These are phyloP conservation scores for Lentinula edodes DNA, from an alignment of 768 basidiomycete genomes.

Conservation along the genomic window DNA sequence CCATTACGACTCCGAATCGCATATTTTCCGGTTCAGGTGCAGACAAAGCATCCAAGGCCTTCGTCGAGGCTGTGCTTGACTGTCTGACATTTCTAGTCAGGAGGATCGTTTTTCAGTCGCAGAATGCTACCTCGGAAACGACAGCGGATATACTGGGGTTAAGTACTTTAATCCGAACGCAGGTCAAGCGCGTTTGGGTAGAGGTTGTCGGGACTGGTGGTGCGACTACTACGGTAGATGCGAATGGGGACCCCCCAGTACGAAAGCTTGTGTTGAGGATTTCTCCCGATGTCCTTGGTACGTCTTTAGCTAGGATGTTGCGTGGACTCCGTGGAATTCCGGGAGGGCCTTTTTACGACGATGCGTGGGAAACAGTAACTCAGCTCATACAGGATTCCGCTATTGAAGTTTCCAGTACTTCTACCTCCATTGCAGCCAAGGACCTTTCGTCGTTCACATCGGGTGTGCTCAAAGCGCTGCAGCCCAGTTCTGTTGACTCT, in stretches of 20 bases:
- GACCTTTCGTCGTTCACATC: not conserved
- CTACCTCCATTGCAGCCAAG: not conserved
- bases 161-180: not conserved
- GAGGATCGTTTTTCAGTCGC: slow-evolving; percentile 20
- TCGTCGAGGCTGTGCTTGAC: slow-evolving; percentile 67
- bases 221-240: not conserved
- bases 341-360: not conserved
- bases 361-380: not conserved
- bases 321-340: not conserved
- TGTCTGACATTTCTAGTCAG: slow-evolving; percentile 55
- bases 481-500: not conserved
- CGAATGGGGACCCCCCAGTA: not conserved
- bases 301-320: not conserved
- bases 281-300: not conserved
- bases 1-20: slow-evolving; percentile 26
- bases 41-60: slow-evolving; percentile 52
- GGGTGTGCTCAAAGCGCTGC: not conserved
- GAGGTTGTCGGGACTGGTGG: not conserved
- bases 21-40: slow-evolving; percentile 35
- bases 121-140: not conserved
- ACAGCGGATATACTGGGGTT: not conserved
- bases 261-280: not conserved
- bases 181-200: not conserved
- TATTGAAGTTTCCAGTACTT: not conserved
- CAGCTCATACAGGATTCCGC: not conserved